Evolutionary conservation across 1,139 yeast genomes (phyloP), one percentile per base, ranked within the genome.

Genomic region (Taiozyma onychis): DNA sequence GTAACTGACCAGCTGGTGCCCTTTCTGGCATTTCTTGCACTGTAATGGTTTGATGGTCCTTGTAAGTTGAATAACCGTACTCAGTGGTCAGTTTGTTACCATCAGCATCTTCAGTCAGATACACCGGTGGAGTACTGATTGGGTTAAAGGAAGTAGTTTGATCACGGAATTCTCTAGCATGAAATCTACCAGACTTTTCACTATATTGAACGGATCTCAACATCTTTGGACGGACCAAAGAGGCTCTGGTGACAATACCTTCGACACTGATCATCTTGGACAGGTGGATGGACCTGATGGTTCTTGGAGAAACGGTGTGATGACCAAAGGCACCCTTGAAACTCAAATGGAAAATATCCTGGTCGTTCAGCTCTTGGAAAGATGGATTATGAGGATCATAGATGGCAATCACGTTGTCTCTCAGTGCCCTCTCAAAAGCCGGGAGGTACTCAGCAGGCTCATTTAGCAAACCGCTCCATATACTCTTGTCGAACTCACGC

Each of bases 11-110:
- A 1, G 98, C 96, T 18, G 99, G 99, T 0, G 99, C 97, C 58
- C 86, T 79, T 71, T 93, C 99, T 1, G 99, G 99, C 93, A 95
- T 88, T 72, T 93, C 99, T 69, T 93, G 99, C 39, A 93, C 86
- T 0, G 97, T 83, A 39, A 93, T 78, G 44, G 90, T 87, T 70
- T 93, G 99, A 65, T 93, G 97, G 69, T 93, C 99, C 60, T 93
- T 78, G 66, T 89, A 93, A 22, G 96, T 89, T 22, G 95, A 86
- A 65, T 85, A 88, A 4, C 99, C 99, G 64, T 88, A 93, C 66
- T 93, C 99, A 0, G 97, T 91, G 35, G 81, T 76, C 56, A 93
- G 72, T 58, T 89, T 88, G 68, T 91, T 85, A 14, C 97, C 97
- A 48, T 89, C 93, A 35, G 87, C 78, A 66, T 95, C 99, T 62